Conservation (phyloP, 805 yeast species). For the Kuraishia hungarica region DNA sequence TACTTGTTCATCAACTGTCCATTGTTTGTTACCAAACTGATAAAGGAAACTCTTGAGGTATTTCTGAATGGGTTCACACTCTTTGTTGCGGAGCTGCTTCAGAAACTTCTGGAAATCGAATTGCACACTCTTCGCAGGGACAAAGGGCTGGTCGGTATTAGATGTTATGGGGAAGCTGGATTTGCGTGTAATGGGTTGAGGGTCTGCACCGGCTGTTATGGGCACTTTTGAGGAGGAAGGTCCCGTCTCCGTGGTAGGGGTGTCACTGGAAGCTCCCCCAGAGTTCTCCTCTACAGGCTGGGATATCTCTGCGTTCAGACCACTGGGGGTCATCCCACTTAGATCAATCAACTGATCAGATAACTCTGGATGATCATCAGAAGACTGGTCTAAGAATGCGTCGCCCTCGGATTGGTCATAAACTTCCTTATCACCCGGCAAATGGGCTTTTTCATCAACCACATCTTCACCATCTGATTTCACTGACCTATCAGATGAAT, state of each 20-base stretch:
- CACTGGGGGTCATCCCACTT: neutral
- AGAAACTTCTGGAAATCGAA: slow-evolving; percentile 85
- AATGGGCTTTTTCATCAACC: neutral
- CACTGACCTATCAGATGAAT: neutral
- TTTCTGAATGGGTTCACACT: slow-evolving; percentile 83
- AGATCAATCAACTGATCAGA: neutral
- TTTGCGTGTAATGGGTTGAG: neutral
- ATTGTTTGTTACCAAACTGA: slow-evolving; percentile 61
- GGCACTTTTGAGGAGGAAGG: neutral
- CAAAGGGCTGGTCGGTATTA: slow-evolving; percentile 12
- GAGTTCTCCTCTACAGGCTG: neutral
- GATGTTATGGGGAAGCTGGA: neutral
- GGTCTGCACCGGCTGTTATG: neutral
- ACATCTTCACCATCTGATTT: neutral
- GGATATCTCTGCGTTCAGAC: neutral
- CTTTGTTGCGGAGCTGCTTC: slow-evolving; percentile 56
- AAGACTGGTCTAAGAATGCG: neutral
- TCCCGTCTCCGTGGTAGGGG: neutral
- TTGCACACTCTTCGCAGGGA: neutral
- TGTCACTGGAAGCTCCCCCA: neutral
- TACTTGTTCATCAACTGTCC: slow-evolving; percentile 72
- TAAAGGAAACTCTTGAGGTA: slow-evolving; percentile 78
- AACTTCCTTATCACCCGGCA: neutral
- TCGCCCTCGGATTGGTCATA: neutral
- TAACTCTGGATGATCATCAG: neutral